Evolutionary conservation across 2,329 filamentous ascomycete genomes (phyloP).

Genomic region (Alternaria solani): DNA sequence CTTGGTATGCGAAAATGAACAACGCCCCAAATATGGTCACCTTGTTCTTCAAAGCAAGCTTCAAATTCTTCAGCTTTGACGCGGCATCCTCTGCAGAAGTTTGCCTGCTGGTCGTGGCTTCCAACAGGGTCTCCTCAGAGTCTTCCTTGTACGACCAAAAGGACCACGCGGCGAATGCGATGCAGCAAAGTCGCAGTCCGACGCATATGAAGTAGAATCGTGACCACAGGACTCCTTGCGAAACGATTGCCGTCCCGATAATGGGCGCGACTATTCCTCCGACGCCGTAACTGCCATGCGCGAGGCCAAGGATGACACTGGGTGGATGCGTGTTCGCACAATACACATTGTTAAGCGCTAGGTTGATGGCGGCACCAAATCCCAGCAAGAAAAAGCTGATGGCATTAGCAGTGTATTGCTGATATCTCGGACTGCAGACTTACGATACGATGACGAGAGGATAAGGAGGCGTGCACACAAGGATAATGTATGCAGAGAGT

Average conservation of each 20-base stretch:
- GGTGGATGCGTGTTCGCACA: constrained; percentile 62
- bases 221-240: constrained; percentile 69
- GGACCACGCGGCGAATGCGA: constrained; percentile 68
- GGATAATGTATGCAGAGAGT: constrained; percentile 68
- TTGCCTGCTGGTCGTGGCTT: constrained; percentile 54
- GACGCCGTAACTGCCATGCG: constrained; percentile 70
- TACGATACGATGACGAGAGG: constrained; percentile 66
- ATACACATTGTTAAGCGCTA: constrained; percentile 66
- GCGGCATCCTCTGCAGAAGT: constrained; percentile 45
- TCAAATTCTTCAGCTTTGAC: constrained; percentile 60
- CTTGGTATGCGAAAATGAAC: constrained; percentile 88
- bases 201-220: constrained; percentile 76
- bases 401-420: constrained; percentile 16
- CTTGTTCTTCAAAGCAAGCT: constrained; percentile 59
- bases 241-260: constrained; percentile 76
- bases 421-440: constrained; percentile 14
- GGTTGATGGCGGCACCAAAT: constrained; percentile 59
- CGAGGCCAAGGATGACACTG: constrained; percentile 64
- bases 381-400: constrained; percentile 72
- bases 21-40: constrained; percentile 76
- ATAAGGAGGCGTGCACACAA: constrained; percentile 75
- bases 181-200: constrained; percentile 64
- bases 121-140: constrained; percentile 53
- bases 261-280: constrained; percentile 69
- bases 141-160: constrained; percentile 77